A percentile compares a stretch with the other conserved stretches of the same genome.
These are phyloP conservation scores for Tremellales sp. DNA, from an alignment of 1,284 basidiomycete species.

Conservation along the genomic window DNA sequence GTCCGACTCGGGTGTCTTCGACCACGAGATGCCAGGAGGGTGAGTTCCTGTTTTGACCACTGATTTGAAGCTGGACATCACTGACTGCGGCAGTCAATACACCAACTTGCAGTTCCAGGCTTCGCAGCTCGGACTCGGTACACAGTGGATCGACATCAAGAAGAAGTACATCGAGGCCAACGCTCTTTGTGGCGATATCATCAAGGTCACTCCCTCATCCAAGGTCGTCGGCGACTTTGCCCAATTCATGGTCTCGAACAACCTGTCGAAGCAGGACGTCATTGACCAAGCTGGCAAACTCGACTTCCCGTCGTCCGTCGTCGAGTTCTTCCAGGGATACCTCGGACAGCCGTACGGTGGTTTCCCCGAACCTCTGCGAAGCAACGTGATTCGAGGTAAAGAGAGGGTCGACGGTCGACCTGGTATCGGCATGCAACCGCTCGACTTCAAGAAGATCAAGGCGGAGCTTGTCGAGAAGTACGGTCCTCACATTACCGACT, in stretches of 20 bases:
- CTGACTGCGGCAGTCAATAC: conserved; percentile 59
- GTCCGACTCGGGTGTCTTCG: conserved; percentile 94
- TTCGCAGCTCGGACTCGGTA: conserved; percentile 91
- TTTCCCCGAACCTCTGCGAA: conserved; percentile 94
- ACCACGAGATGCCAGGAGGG: conserved; percentile 99
- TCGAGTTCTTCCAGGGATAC: conserved; percentile 97
- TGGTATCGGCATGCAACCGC: conserved; percentile 76
- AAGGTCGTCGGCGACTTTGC: conserved; percentile 99
- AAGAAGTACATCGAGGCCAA: conserved; percentile 98
- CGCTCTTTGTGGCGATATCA: conserved; percentile 91
- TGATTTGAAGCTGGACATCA: neutral
- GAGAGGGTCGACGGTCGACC: conserved; percentile 90
- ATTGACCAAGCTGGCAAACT: conserved; percentile 78
- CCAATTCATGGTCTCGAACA: conserved; percentile 97
- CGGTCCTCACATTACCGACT: conserved; percentile 87
- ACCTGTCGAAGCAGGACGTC: conserved; percentile 80
- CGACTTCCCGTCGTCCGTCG: conserved; percentile 95
- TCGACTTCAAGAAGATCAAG: conserved; percentile 96
- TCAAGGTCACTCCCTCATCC: conserved; percentile 99
- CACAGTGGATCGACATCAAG: conserved; percentile 98
- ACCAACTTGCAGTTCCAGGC: conserved; percentile 98
- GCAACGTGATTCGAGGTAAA: conserved; percentile 88
- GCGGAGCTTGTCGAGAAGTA: conserved; percentile 87
- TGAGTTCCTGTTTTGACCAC: conserved; percentile 12
- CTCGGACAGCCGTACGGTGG: conserved; percentile 95